Conservation (phyloP, 805 yeast species). For the Starmerella riodocensis region DNA sequence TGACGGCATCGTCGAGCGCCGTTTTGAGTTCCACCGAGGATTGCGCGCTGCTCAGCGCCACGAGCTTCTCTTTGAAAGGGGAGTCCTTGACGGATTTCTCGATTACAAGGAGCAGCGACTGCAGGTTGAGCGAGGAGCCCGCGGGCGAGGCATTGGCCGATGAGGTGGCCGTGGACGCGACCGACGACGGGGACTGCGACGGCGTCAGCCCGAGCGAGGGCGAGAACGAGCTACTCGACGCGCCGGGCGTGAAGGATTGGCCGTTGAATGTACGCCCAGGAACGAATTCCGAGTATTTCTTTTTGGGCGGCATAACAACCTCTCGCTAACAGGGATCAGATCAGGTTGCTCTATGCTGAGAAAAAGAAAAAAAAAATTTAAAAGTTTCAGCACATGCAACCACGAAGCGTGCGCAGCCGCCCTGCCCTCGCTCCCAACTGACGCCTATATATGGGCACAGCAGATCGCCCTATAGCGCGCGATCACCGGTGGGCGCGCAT, state of each 20-base stretch:
- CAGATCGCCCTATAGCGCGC: too few relatives aligned
- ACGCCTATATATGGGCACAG: too few relatives aligned
- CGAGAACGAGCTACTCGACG: neutral
- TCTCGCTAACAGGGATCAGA: too few relatives aligned
- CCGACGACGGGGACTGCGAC: slow-evolving; percentile 2
- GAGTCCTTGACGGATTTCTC: slow-evolving; percentile 42
- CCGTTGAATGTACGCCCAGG: slow-evolving; percentile 16
- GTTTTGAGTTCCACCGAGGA: slow-evolving; percentile 43
- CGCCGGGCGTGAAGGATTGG: slow-evolving; percentile 17
- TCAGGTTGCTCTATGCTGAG: too few relatives aligned
- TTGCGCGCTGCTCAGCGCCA: slow-evolving; percentile 38
- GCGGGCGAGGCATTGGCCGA: slow-evolving; percentile 42
- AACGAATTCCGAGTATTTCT: slow-evolving; percentile 17
- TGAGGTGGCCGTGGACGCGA: slow-evolving; percentile 22
- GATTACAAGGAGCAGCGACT: slow-evolving; percentile 62
- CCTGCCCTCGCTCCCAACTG: too few relatives aligned
- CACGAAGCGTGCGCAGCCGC: too few relatives aligned
- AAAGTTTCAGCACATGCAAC: too few relatives aligned
- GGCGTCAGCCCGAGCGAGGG: neutral
- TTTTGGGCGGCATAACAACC: slow-evolving; percentile 22
- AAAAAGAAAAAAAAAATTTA: too few relatives aligned
- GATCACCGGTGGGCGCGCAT: too few relatives aligned
- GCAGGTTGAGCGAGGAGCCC: slow-evolving; percentile 36
- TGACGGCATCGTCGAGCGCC: slow-evolving; percentile 43
- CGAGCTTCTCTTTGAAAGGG: slow-evolving; percentile 52